Conservation (phyloP, 441 rosid genomes). For the Raphanus hybrid region DNA sequence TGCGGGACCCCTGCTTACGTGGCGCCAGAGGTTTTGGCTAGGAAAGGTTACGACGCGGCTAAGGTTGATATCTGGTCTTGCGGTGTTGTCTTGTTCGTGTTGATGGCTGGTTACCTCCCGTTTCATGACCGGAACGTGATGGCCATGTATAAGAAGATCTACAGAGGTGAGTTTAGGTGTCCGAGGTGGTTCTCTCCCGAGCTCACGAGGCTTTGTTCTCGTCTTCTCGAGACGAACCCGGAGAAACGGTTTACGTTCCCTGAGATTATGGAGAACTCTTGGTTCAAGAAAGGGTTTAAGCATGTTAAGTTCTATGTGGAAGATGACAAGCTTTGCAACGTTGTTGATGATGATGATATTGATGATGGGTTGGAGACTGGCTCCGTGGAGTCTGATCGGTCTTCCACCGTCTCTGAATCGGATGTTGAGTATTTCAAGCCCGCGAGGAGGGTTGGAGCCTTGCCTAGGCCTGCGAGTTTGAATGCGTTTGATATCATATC, state of each 20-base stretch:
- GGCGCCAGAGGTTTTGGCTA: background rate
- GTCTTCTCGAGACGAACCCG: conserved; percentile 67
- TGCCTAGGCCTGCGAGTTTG: conserved; percentile 85
- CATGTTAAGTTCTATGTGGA: conserved; percentile 79
- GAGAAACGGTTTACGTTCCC: conserved; percentile 69
- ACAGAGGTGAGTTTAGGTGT: background rate
- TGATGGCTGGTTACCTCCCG: conserved; percentile 5
- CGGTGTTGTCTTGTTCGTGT: background rate
- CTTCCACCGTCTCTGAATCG: conserved; percentile 59
- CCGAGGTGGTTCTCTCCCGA: conserved; percentile 52
- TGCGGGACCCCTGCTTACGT: conserved; percentile 10
- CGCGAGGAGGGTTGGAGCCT: conserved; percentile 45
- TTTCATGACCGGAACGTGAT: background rate
- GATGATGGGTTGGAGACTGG: conserved; percentile 51
- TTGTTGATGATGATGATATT: conserved; percentile 31
- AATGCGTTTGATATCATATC: conserved; percentile 91
- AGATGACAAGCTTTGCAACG: conserved; percentile 72
- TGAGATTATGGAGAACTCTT: conserved; percentile 73
- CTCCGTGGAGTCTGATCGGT: conserved; percentile 43
- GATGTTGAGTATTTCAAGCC: conserved; percentile 58
- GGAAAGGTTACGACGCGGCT: background rate
- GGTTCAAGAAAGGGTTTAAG: conserved; percentile 89
- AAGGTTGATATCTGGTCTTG: conserved; percentile 6
- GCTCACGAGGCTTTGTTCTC: conserved; percentile 49
- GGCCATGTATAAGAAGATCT: conserved; percentile 4